phyloP scores from a whole-genome alignment of 2,329 filamentous ascomycete genomes.

The Colletotrichum zoysiae region DNA sequence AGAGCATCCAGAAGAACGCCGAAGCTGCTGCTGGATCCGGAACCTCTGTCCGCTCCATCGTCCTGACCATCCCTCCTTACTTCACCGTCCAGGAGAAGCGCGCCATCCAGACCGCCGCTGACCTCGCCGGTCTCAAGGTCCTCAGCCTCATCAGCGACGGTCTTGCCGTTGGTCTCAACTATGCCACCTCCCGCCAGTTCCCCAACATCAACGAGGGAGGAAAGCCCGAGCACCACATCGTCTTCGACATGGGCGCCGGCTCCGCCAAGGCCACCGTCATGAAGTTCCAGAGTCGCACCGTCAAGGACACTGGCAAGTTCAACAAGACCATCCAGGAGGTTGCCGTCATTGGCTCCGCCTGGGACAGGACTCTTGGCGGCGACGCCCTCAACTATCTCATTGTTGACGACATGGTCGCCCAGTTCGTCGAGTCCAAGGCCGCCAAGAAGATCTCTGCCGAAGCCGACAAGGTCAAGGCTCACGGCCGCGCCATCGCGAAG shows the following conservation, averaged over 20 bases:
- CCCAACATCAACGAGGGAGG: slow-evolving; percentile 84
- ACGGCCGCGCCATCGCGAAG: slow-evolving; percentile 89
- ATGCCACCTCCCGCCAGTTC: slow-evolving; percentile 91
- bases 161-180: slow-evolving; percentile 92
- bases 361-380: slow-evolving; percentile 90
- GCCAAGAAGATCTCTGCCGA: slow-evolving; percentile 75
- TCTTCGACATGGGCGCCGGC: slow-evolving; percentile 98
- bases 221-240: slow-evolving; percentile 90
- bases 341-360: slow-evolving; percentile 86
- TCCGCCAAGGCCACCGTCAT: slow-evolving; percentile 92
- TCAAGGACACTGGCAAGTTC: slow-evolving; percentile 92
- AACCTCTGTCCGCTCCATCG: slow-evolving; percentile 80
- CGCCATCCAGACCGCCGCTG: slow-evolving; percentile 84
- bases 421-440: slow-evolving; percentile 79
- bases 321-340: slow-evolving; percentile 98
- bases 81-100: slow-evolving; percentile 92
- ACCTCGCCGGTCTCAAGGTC: slow-evolving; percentile 88
- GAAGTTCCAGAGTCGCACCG: slow-evolving; percentile 86
- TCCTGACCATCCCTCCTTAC: slow-evolving; percentile 91
- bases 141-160: slow-evolving; percentile 90
- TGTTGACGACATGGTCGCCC: slow-evolving; percentile 85
- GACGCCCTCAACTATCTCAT: slow-evolving; percentile 91
- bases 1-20: slow-evolving; percentile 91
- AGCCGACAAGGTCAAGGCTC: slow-evolving; percentile 72
- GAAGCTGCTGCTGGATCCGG: slow-evolving; percentile 84